Evolutionary conservation across 2,329 filamentous ascomycete genomes (phyloP), one percentile per base, ranked within the genome.

Genomic region (Hymenoscyphus infarciens): DNA sequence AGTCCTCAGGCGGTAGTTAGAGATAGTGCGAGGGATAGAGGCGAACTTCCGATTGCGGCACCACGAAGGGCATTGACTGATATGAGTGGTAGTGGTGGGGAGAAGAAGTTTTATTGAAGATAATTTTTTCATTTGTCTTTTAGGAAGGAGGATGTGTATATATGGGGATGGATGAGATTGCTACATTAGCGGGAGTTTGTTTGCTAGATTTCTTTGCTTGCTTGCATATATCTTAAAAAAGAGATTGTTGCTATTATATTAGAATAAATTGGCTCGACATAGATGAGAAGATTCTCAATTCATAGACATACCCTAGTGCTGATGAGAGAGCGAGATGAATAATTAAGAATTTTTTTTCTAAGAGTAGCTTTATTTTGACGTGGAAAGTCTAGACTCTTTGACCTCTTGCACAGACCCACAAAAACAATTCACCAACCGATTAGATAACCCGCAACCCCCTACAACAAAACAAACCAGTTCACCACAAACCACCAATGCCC

Each of bases 1-100:
- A 72, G 71, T 63, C 60, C 72, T 3, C 69, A 72, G 61, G 74
- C 74, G 31, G 67, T 75, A 38, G 60, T 57, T 11, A 63, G 60
- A 29, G 72, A 74, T 61, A 63, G 63, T 57, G 64, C 59, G 10
- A 27, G 62, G 16, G 71, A 69, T 19, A 65, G 67, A 42, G 69
- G 71, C 15, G 68, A 71, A 3, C 22, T 71, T 13, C 70, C 71
- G 2, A 33, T 22, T 27, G 55, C 7, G 5, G 45, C 15, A 27
- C 56, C 49, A 29, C 67, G 58, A 56, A 66, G 67, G 54, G 64
- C 64, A 1, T 52, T 59, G 56, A 68, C 68, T 13, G 65, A 66
- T 56, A 54, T 55, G 25, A 31, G 52, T 29, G 25, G 11, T 15
- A 16, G 27, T 29, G n/a, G 52, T 29, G 27, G 29, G 4, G 52